A percentile compares a stretch with the other conserved stretches of the same genome.
These are phyloP conservation scores for Trichoderma atrobrunneum DNA, from an alignment of 2,329 filamentous ascomycete species.

Conservation along the genomic window DNA sequence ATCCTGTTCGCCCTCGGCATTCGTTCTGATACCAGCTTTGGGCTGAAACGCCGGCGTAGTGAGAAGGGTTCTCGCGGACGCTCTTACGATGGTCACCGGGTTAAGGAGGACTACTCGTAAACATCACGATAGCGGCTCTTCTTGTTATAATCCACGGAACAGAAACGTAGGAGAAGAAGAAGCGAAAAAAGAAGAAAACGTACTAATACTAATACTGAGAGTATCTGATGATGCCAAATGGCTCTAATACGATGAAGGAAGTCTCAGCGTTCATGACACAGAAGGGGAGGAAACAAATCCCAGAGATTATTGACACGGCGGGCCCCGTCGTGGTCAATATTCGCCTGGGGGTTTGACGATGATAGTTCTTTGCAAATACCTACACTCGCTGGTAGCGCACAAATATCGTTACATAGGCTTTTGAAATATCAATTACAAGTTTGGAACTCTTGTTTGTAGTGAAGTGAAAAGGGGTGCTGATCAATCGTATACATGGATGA, in stretches of 20 bases:
- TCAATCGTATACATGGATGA: background rate
- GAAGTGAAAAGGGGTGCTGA: too few relatives aligned
- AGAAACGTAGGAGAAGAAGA: background rate
- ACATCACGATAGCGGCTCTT: background rate
- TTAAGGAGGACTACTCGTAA: slow-evolving; percentile 69
- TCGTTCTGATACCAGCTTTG: slow-evolving; percentile 43
- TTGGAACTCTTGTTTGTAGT: background rate
- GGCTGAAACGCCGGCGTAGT: slow-evolving; percentile 27
- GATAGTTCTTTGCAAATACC: background rate
- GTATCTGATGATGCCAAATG: background rate
- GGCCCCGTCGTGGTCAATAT: background rate
- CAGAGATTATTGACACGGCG: background rate
- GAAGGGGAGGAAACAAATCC: background rate
- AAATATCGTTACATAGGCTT: background rate
- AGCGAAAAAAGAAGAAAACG: background rate
- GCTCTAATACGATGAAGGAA: background rate
- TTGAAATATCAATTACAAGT: background rate
- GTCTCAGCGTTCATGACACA: background rate
- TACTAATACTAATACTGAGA: background rate
- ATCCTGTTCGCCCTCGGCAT: slow-evolving; percentile 66
- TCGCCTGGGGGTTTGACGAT: background rate
- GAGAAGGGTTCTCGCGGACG: slow-evolving; percentile 36
- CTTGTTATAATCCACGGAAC: background rate
- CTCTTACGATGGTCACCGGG: slow-evolving; percentile 50
- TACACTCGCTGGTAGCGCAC: background rate